A percentile compares a stretch with the other conserved stretches of the same genome.
These are phyloP conservation scores for Hirsutella minnesotensis DNA, from an alignment of 2,329 filamentous ascomycete genomes.

Conservation along the genomic window DNA sequence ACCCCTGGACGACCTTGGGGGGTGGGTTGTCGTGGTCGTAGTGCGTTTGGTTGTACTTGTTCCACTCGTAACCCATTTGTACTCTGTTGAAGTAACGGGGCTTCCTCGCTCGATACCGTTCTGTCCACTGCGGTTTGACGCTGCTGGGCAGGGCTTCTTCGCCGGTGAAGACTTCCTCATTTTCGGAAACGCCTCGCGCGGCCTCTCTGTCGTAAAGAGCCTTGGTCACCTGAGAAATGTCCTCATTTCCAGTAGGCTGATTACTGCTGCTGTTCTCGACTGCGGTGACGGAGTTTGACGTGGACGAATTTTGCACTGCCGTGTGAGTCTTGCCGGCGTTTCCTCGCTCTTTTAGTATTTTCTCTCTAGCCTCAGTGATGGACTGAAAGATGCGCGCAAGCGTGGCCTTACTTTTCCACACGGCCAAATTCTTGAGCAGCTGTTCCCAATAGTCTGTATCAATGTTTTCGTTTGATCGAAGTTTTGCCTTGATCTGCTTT, in stretches of 20 bases:
- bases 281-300: too few relatives aligned
- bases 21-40: slow-evolving; percentile 98
- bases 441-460: slow-evolving; percentile 98
- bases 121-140: slow-evolving; percentile 66
- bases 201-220: slow-evolving; percentile 88
- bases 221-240: slow-evolving; percentile 78
- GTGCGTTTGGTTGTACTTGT: slow-evolving; percentile 99
- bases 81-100: slow-evolving; percentile 96
- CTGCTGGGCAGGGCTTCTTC: slow-evolving; percentile 61
- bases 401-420: slow-evolving; percentile 88
- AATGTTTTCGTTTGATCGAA: slow-evolving; percentile 80
- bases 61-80: slow-evolving; percentile 99
- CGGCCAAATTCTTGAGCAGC: slow-evolving; percentile 67
- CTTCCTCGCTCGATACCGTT: slow-evolving; percentile 80
- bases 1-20: slow-evolving; percentile 95
- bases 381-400: slow-evolving; percentile 66
- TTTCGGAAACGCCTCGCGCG: slow-evolving; percentile 79
- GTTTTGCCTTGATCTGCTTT: slow-evolving; percentile 73
- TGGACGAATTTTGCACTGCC: too few relatives aligned
- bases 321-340: not conserved
- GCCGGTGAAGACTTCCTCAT: slow-evolving; percentile 88
- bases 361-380: slow-evolving; percentile 58
- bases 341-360: slow-evolving; percentile 50
- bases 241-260: slow-evolving; percentile 45
- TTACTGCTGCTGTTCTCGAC: too few relatives aligned